These are phyloP conservation scores for Licmophora abbreviata DNA, from an alignment of 108 stramenopile genomes.

Conservation along the genomic window DNA sequence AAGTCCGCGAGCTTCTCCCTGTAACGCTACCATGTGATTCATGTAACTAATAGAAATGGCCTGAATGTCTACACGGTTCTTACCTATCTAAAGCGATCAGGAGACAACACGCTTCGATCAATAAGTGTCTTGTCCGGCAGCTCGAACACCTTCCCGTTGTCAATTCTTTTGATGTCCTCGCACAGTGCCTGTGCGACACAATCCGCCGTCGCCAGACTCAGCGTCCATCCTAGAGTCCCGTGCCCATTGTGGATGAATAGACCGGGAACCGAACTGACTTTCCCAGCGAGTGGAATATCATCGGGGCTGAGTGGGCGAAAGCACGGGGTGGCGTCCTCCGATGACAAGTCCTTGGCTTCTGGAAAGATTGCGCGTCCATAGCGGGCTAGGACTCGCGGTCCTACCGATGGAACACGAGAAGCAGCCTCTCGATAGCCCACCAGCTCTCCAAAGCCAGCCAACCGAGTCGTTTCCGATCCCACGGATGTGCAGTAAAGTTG, in stretches of 20 bases:
- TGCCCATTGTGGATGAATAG: conserved; percentile 43
- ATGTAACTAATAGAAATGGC: no score
- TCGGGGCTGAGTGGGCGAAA: conserved; percentile 48
- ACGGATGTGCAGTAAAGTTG: conserved; percentile 39
- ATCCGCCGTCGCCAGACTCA: conserved; percentile 32
- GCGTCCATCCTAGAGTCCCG: conserved; percentile 48
- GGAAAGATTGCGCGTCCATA: conserved; percentile 21
- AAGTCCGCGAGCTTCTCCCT: no score
- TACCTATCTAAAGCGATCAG: conserved; percentile 6
- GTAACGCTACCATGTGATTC: no score
- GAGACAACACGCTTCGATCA: conserved; percentile 17
- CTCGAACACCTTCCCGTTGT: conserved; percentile 4
- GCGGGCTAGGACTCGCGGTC: conserved; percentile 20
- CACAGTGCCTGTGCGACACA: conserved; percentile 36
- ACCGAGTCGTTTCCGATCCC: conserved; percentile 23
- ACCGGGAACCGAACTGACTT: conserved; percentile 13
- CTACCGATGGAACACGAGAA: conserved; percentile 23
- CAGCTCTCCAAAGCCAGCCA: conserved; percentile 40
- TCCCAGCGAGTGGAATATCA: conserved; percentile 39
- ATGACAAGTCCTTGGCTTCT: conserved; percentile 8
- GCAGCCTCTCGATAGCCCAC: conserved; percentile 26
- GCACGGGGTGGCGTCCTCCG: conserved; percentile 21
- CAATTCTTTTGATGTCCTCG: conserved; percentile 14
- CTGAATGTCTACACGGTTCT: no score
- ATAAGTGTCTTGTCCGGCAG: conserved; percentile 22